Evolutionary conservation across 352 stramenopile genomes (phyloP).

Genomic region (Phytopythium oedochilum): DNA sequence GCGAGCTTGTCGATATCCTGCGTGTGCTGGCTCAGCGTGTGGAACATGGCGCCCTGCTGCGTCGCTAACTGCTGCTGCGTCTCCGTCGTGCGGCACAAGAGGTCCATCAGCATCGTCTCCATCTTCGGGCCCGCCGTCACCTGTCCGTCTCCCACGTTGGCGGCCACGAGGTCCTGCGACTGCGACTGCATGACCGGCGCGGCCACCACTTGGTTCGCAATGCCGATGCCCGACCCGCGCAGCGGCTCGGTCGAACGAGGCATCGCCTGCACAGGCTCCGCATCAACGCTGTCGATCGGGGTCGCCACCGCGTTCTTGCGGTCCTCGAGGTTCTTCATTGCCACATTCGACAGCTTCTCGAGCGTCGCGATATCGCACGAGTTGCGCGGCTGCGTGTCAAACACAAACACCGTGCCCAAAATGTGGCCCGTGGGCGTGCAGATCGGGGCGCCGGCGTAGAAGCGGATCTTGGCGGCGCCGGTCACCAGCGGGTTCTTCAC

Average conservation of each 20-base stretch:
- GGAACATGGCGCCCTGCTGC: conserved; percentile 88
- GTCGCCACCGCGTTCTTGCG: conserved; percentile 82
- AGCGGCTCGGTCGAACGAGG: conserved; percentile 31
- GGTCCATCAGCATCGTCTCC: conserved; percentile 89
- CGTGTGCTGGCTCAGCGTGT: conserved; percentile 88
- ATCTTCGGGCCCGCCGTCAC: conserved; percentile 84
- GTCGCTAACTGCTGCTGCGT: conserved; percentile 89
- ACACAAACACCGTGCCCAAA: conserved; percentile 84
- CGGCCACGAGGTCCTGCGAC: conserved; percentile 79
- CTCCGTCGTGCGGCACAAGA: conserved; percentile 84
- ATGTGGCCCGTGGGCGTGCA: conserved; percentile 77
- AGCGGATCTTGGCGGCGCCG: conserved; percentile 80
- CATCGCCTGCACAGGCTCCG: conserved; percentile 27
- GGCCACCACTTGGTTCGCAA: conserved; percentile 76
- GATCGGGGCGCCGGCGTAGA: conserved; percentile 82
- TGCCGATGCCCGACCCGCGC: conserved; percentile 63
- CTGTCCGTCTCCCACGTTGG: conserved; percentile 78
- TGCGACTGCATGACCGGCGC: conserved; percentile 30
- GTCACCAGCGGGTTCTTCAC: conserved; percentile 84
- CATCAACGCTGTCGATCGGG: conserved; percentile 47
- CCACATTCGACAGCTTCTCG: conserved; percentile 86
- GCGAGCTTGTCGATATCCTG: conserved; percentile 86
- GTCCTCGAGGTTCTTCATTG: conserved; percentile 88
- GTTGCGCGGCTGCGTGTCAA: conserved; percentile 80
- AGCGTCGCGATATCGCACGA: conserved; percentile 84